phyloP scores from a whole-genome alignment of 108 stramenopile species.

The Cyclotella baltica region DNA sequence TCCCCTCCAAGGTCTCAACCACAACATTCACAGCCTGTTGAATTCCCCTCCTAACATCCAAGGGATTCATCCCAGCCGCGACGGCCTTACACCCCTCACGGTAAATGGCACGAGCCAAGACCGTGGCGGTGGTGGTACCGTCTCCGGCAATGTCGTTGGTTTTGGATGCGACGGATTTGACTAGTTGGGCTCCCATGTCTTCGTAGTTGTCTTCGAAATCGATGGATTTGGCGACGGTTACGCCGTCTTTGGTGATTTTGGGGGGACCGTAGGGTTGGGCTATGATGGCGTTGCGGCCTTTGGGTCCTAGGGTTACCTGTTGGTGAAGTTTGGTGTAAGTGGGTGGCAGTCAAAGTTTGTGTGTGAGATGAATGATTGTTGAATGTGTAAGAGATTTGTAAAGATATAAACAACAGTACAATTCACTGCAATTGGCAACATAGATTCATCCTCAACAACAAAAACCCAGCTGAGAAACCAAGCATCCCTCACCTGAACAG shows the following conservation, averaged over 20 bases:
- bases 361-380: background rate
- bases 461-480: background rate
- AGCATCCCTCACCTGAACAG: constrained; percentile 89
- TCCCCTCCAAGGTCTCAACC: constrained; percentile 85
- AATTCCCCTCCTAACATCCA: constrained; percentile 96
- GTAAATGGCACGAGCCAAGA: constrained; percentile 98
- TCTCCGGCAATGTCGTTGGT: constrained; percentile 99
- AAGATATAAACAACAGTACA: background rate
- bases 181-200: constrained; percentile 98
- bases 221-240: constrained; percentile 99
- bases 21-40: constrained; percentile 94
- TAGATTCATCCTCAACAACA: background rate
- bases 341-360: background rate
- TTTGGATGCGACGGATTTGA: constrained; percentile 96
- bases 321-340: background rate
- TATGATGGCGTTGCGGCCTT: constrained; percentile 99
- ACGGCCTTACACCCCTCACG: constrained; percentile 99
- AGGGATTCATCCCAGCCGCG: constrained; percentile 99
- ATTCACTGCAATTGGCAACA: background rate
- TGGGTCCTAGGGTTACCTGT: constrained; percentile 99
- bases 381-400: background rate
- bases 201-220: constrained; percentile 99
- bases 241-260: constrained; percentile 99
- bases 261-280: constrained; percentile 99
- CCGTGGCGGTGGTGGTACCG: constrained; percentile 99